A percentile compares a stretch with the other conserved stretches of the same genome.
These are phyloP conservation scores for Lecanoromycetidae sp. DNA, from an alignment of 2,329 filamentous ascomycete species.

Conservation along the genomic window DNA sequence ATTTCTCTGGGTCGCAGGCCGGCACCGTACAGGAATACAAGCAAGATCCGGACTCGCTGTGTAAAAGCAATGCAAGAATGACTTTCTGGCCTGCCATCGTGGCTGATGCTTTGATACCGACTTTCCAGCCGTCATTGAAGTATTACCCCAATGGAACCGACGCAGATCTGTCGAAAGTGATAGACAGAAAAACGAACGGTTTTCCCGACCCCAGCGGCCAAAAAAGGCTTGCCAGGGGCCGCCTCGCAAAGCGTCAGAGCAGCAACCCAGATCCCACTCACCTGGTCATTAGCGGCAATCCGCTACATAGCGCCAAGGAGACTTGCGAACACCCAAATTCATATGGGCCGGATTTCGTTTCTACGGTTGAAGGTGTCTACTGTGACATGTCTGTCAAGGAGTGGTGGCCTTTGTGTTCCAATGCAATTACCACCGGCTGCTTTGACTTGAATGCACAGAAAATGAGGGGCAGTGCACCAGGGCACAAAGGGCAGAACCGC, in stretches of 20 bases:
- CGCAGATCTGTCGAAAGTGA: not conserved
- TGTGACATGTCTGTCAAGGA: not conserved
- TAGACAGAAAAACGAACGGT: not conserved
- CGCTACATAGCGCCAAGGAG: not conserved
- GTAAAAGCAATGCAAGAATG: not conserved
- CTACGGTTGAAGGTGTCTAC: not conserved
- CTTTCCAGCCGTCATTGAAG: not conserved
- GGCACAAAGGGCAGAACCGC: too few species aligned
- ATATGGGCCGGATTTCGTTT: not conserved
- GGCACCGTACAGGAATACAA: not conserved
- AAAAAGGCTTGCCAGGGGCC: not conserved
- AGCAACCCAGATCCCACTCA: not conserved
- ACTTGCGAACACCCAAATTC: not conserved
- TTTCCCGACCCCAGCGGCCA: not conserved
- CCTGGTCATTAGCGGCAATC: not conserved
- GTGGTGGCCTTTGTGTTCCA: not conserved
- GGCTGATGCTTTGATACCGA: not conserved
- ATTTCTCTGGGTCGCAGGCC: not conserved
- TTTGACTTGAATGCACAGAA: not conserved
- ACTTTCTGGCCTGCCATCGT: not conserved
- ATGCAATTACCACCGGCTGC: not conserved
- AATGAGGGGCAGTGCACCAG: too few species aligned
- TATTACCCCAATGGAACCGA: not conserved
- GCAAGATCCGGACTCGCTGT: not conserved
- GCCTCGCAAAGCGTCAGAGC: not conserved